A percentile compares a stretch with the other conserved stretches of the same genome.
Conservation (phyloP, 768 basidiomycete species). For the Pisolithus sp. region DNA sequence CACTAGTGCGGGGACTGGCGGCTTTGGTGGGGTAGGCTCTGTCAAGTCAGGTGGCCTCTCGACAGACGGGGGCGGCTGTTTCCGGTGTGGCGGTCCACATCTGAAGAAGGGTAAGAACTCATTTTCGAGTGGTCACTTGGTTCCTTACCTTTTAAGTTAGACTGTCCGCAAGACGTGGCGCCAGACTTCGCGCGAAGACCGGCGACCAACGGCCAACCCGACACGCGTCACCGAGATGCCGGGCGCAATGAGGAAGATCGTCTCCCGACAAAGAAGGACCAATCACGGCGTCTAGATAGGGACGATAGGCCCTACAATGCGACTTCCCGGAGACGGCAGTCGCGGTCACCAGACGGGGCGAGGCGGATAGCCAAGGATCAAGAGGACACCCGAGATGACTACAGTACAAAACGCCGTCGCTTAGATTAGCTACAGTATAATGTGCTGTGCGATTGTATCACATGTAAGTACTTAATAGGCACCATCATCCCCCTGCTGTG, state of each 20-base stretch:
- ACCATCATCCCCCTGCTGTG: background rate
- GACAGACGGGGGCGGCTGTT: conserved; percentile 68
- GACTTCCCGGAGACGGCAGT: conserved; percentile 14
- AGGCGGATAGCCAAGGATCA: conserved; percentile 12
- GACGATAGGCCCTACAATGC: conserved; percentile 15
- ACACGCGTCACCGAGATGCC: conserved; percentile 29
- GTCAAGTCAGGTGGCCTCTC: conserved; percentile 52
- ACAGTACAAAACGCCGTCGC: conserved; percentile 51
- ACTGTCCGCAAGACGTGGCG: conserved; percentile 49
- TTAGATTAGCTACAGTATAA: conserved; percentile 36
- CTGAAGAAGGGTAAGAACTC: conserved; percentile 68
- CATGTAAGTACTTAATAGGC: background rate
- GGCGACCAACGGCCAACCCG: conserved; percentile 19
- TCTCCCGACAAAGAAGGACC: conserved; percentile 18
- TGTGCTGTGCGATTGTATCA: conserved; percentile 4
- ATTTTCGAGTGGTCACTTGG: background rate
- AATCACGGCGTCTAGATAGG: conserved; percentile 20
- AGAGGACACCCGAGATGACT: conserved; percentile 30
- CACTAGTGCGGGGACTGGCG: conserved; percentile 59
- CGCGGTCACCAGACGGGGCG: conserved; percentile 26
- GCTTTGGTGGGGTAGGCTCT: conserved; percentile 56
- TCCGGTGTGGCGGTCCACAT: conserved; percentile 91
- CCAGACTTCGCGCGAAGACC: conserved; percentile 23
- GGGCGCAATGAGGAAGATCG: conserved; percentile 31
- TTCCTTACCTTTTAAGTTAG: conserved; percentile 20